These are phyloP conservation scores for Penicillium sp. DNA, from an alignment of 2,329 filamentous ascomycete genomes.

Conservation along the genomic window DNA sequence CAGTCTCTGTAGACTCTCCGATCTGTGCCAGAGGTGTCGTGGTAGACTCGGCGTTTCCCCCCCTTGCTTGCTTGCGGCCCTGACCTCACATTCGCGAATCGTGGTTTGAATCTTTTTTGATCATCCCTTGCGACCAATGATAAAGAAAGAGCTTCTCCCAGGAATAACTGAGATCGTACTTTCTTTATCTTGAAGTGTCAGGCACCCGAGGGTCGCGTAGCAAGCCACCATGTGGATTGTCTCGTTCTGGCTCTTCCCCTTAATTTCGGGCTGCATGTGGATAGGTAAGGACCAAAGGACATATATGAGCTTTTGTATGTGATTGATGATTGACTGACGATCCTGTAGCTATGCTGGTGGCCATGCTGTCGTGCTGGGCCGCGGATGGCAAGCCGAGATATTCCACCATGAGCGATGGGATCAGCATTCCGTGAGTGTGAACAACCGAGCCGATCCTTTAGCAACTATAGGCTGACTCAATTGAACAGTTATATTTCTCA, in stretches of 20 bases:
- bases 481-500: constrained; percentile 12
- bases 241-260: constrained; percentile 11
- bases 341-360: constrained; percentile 4
- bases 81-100: not conserved
- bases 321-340: not conserved
- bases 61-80: constrained; percentile 1
- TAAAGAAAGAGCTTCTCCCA: not conserved
- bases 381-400: constrained; percentile 10
- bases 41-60: not conserved
- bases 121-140: constrained; percentile 3
- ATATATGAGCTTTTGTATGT: not conserved
- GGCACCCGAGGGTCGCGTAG: not conserved
- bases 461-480: not conserved
- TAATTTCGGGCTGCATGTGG: constrained; percentile 13
- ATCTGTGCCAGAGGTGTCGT: not conserved
- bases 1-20: not conserved
- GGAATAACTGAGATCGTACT: not conserved
- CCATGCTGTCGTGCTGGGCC: constrained; percentile 8
- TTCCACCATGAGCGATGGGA: constrained; percentile 1
- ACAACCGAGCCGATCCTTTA: not conserved
- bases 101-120: not conserved
- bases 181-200: not conserved
- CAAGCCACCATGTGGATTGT: constrained; percentile 10
- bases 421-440: constrained; percentile 10
- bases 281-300: constrained; percentile 1